Percentiles rank a stretch among this genome's conserved stretches.
Conservation (phyloP, 2,329 filamentous ascomycete species). For the Lecanoromycetidae sp. region DNA sequence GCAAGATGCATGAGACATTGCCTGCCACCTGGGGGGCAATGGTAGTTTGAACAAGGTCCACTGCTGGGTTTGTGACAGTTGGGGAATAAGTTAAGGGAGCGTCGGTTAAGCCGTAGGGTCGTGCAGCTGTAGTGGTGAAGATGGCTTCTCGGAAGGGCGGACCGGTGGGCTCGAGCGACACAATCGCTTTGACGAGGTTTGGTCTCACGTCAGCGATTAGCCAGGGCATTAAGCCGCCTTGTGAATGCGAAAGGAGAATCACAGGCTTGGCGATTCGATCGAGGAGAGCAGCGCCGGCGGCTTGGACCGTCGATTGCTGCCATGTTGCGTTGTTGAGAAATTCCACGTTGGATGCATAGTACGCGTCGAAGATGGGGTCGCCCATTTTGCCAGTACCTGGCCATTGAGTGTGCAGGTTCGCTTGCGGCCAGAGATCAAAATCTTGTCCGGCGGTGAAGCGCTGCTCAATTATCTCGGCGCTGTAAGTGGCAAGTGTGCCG, state of each 20-base stretch:
- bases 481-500: constrained; percentile 16
- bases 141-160: constrained; percentile 38
- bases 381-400: constrained; percentile 25
- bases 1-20: constrained; percentile 29
- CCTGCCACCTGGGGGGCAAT: constrained; percentile 17
- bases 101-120: constrained; percentile 37
- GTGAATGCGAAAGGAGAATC: constrained; percentile 40
- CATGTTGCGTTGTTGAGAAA: constrained; percentile 23
- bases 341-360: constrained; percentile 35
- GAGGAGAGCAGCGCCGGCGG: constrained; percentile 32
- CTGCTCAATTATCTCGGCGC: constrained; percentile 21
- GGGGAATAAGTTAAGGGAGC: constrained; percentile 40
- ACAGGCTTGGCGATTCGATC: constrained; percentile 31
- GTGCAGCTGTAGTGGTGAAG: constrained; percentile 27
- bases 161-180: constrained; percentile 39
- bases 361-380: constrained; percentile 39
- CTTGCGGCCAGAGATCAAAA: constrained; percentile 32
- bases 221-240: constrained; percentile 37
- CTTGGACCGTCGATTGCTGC: constrained; percentile 25
- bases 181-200: constrained; percentile 35
- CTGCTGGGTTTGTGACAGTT: constrained; percentile 28
- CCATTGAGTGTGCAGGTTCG: constrained; percentile 35
- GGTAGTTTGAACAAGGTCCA: constrained; percentile 24
- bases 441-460: constrained; percentile 26
- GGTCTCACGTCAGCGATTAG: constrained; percentile 39